A percentile compares a stretch with the other conserved stretches of the same genome.
These are phyloP conservation scores for Annulohypoxylon nitens DNA, from an alignment of 495 filamentous ascomycete species.

Conservation along the genomic window DNA sequence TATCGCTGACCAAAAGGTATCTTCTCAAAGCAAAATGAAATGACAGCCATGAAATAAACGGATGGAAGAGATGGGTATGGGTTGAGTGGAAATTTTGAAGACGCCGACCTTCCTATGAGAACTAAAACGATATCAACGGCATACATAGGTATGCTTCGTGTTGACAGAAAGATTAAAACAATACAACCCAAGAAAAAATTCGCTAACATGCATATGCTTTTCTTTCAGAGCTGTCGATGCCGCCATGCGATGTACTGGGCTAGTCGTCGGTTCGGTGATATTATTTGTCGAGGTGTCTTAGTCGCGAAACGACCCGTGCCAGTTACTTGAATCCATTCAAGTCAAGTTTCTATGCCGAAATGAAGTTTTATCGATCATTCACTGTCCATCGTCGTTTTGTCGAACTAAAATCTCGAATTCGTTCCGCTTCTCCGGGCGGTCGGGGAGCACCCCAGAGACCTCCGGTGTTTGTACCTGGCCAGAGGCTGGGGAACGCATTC, in stretches of 20 bases:
- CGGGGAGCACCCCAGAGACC: conserved; percentile 57
- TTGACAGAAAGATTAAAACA: neutral
- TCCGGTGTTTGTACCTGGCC: conserved; percentile 43
- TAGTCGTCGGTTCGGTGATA: neutral
- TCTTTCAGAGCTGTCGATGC: neutral
- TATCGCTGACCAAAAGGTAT: conserved; percentile 28
- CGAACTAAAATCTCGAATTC: conserved; percentile 52
- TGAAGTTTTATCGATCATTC: conserved; percentile 51
- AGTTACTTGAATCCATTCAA: neutral
- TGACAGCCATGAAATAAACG: neutral
- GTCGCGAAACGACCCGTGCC: neutral
- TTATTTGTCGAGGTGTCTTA: neutral
- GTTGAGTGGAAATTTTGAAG: conserved; percentile 8
- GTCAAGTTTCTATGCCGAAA: neutral
- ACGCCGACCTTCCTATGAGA: neutral
- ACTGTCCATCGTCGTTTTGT: conserved; percentile 63
- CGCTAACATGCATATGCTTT: neutral
- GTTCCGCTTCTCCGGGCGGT: conserved; percentile 56
- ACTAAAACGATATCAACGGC: conserved; percentile 4
- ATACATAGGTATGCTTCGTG: neutral
- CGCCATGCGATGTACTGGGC: neutral
- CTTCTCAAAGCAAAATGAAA: conserved; percentile 16
- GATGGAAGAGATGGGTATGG: neutral
- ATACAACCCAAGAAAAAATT: neutral
- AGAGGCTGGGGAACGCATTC: conserved; percentile 32